These are phyloP conservation scores for Amanita fuliginea DNA, from an alignment of 768 basidiomycete genomes.

Conservation along the genomic window DNA sequence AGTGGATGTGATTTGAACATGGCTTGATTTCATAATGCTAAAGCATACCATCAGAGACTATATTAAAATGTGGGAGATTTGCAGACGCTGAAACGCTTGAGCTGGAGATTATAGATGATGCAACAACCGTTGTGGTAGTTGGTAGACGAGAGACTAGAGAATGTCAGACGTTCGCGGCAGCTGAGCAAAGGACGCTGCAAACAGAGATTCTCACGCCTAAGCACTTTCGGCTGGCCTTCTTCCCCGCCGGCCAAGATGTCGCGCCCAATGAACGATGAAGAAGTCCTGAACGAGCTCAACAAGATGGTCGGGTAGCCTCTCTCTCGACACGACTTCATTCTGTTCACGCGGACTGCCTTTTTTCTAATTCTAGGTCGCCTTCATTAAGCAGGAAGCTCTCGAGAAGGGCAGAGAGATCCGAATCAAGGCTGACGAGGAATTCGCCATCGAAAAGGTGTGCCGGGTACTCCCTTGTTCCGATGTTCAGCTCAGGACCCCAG, in stretches of 20 bases:
- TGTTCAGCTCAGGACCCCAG: slow-evolving; percentile 1
- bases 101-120: neutral
- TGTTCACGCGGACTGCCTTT: neutral
- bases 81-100: slow-evolving; percentile 8
- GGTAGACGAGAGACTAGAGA: neutral
- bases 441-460: slow-evolving; percentile 91
- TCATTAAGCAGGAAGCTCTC: slow-evolving; percentile 97
- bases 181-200: neutral
- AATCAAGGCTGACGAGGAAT: slow-evolving; percentile 98
- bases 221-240: too few relatives aligned
- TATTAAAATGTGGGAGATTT: slow-evolving; percentile 41
- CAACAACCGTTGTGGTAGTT: too few relatives aligned
- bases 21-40: slow-evolving; percentile 11
- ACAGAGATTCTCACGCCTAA: neutral
- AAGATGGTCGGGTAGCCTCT: slow-evolving; percentile 70
- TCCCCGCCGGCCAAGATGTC: slow-evolving; percentile 32
- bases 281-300: slow-evolving; percentile 94
- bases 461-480: neutral
- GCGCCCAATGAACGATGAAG: slow-evolving; percentile 84
- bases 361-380: slow-evolving; percentile 76
- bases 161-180: too few relatives aligned
- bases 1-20: slow-evolving; percentile 14
- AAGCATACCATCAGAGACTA: slow-evolving; percentile 21
- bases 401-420: slow-evolving; percentile 97
- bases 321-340: neutral